phyloP scores from a whole-genome alignment of 257 asterid species.

The Solanum sejunctum region DNA sequence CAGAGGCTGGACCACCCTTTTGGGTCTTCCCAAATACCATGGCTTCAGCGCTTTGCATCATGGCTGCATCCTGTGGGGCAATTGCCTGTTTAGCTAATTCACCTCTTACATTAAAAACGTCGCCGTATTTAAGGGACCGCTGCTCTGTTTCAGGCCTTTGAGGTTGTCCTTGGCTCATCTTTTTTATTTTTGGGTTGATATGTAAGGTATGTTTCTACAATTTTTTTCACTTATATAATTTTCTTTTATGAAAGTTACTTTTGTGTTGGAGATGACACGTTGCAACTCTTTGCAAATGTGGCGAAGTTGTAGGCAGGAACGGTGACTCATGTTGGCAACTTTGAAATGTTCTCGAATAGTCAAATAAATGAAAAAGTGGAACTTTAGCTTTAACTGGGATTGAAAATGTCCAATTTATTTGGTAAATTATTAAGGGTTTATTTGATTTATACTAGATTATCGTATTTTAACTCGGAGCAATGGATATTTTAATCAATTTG shows the following conservation, averaged over 20 bases:
- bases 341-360: neutral
- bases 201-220: neutral
- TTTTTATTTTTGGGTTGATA: neutral
- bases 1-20: conserved; percentile 48
- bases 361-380: neutral
- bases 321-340: neutral
- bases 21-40: conserved; percentile 37
- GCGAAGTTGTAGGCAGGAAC: neutral
- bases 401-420: no score
- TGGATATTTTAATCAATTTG: no score
- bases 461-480: no score
- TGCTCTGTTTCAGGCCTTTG: conserved; percentile 9
- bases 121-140: conserved; percentile 41
- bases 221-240: neutral
- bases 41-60: conserved; percentile 54
- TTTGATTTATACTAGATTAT: no score
- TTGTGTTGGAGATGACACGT: neutral
- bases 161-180: conserved; percentile 50
- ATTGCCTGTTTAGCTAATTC: conserved; percentile 38
- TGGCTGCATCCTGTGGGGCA: conserved; percentile 58
- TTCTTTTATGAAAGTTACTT: neutral
- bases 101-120: conserved; percentile 39
- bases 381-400: neutral
- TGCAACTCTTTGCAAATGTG: neutral
- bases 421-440: no score